Percentiles rank a stretch among this genome's conserved stretches.
phyloP scores from a whole-genome alignment of 1,284 basidiomycete species.

The Rhodotorula glutinis region DNA sequence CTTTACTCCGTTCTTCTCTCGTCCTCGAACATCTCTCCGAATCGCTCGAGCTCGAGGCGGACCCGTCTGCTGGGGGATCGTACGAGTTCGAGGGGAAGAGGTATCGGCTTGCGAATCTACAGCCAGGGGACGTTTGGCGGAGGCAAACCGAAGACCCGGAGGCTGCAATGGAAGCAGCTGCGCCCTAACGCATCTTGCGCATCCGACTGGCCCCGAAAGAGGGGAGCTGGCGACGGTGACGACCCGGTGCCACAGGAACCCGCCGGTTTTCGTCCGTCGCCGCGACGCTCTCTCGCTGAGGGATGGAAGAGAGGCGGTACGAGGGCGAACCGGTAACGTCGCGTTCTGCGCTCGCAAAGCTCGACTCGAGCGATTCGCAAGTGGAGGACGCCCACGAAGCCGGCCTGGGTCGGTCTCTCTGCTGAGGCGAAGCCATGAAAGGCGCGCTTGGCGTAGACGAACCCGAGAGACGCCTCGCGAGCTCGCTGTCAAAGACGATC shows the following conservation, averaged over 20 bases:
- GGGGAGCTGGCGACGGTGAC: background rate
- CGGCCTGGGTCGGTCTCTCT: no score
- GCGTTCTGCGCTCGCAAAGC: background rate
- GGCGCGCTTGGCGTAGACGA: background rate
- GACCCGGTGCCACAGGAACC: no score
- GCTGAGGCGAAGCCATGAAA: no score
- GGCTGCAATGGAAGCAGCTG: background rate
- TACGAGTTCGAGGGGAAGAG: conserved; percentile 2
- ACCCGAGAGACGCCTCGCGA: background rate
- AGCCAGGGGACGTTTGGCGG: conserved; percentile 8
- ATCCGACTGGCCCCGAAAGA: background rate
- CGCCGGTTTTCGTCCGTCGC: background rate
- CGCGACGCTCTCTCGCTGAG: background rate
- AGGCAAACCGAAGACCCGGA: background rate
- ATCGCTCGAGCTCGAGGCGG: conserved; percentile 37
- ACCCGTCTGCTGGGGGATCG: conserved; percentile 8
- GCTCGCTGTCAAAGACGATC: background rate
- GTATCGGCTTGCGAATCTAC: background rate
- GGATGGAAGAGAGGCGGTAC: no score
- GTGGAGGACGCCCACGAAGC: background rate
- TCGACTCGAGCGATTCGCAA: background rate
- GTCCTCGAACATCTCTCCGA: conserved; percentile 41
- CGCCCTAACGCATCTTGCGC: background rate
- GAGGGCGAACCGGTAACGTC: background rate
- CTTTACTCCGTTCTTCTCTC: conserved; percentile 43